Evolutionary conservation across 176 grass and related monocot species (phyloP).

Genomic region (Oryza meridionalis): DNA sequence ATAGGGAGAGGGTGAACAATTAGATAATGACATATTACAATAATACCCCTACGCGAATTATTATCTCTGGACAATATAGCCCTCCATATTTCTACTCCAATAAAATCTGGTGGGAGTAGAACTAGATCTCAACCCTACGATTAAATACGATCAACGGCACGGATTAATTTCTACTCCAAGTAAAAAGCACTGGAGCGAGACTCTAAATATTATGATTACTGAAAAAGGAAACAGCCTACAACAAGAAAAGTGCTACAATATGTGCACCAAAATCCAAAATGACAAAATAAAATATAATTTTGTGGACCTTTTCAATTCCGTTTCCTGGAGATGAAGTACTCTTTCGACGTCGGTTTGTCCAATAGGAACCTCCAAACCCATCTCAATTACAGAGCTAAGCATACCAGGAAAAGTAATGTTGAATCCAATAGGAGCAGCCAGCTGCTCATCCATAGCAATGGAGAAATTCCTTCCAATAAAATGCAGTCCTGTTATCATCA

Average conservation of each 20-base stretch:
- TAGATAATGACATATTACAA: no score
- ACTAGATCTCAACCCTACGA: no score
- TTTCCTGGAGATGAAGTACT: conserved; percentile 36
- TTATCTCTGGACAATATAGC: no score
- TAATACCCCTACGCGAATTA: no score
- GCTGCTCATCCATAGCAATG: conserved; percentile 45
- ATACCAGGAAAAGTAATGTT: conserved; percentile 67
- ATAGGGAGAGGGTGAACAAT: no score
- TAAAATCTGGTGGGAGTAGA: no score
- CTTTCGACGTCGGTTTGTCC: conserved; percentile 36
- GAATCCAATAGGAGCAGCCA: conserved; percentile 70
- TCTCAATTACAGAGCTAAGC: conserved; percentile 38
- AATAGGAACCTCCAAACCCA: conserved; percentile 51
- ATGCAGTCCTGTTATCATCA: conserved; percentile 43
- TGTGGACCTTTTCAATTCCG: conserved; percentile 60
- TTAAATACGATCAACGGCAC: no score
- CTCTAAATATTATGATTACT: background rate
- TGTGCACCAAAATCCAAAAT: background rate
- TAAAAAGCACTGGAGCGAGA: no score
- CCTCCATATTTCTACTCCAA: no score
- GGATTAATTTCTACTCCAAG: no score
- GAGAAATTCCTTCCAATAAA: conserved; percentile 65
- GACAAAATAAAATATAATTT: background rate
- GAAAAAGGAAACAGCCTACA: background rate
- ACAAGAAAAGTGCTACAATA: background rate